Conservation (phyloP, 495 filamentous ascomycete genomes). For the Trichocladium antarcticum region DNA sequence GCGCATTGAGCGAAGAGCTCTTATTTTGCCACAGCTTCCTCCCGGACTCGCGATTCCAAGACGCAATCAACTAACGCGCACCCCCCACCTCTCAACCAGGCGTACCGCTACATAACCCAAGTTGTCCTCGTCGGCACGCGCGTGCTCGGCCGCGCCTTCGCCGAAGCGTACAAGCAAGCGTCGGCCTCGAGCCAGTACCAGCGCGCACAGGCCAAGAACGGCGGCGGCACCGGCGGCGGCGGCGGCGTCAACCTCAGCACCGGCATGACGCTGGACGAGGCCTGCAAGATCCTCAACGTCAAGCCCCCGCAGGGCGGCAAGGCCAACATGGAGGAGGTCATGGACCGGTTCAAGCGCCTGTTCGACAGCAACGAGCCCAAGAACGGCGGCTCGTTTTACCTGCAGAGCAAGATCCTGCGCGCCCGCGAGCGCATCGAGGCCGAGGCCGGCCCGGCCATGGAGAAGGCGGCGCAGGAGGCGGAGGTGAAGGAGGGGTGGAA, state of each 20-base stretch:
- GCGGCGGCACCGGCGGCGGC: slow-evolving; percentile 30
- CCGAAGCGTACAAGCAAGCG: slow-evolving; percentile 86
- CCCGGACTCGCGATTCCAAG: not conserved
- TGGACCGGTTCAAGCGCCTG: slow-evolving; percentile 82
- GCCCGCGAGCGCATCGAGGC: slow-evolving; percentile 86
- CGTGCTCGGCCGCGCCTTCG: slow-evolving; percentile 85
- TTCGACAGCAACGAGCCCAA: slow-evolving; percentile 90
- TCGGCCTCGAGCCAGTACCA: slow-evolving; percentile 74
- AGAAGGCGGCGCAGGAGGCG: slow-evolving; percentile 45
- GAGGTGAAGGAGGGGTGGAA: slow-evolving; percentile 80
- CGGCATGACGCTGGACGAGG: slow-evolving; percentile 85
- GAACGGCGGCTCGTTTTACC: slow-evolving; percentile 93
- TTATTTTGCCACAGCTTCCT: too few relatives aligned
- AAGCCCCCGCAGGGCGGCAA: slow-evolving; percentile 73
- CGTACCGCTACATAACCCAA: slow-evolving; percentile 89
- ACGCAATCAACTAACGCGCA: not conserved
- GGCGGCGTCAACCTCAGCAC: slow-evolving; percentile 42
- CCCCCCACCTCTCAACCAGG: slow-evolving; percentile 40
- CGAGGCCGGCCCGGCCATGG: slow-evolving; percentile 49
- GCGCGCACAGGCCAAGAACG: slow-evolving; percentile 47
- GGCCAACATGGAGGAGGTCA: slow-evolving; percentile 62
- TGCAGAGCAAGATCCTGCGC: slow-evolving; percentile 90
- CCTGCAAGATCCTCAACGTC: slow-evolving; percentile 95
- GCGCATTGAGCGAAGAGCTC: not conserved
- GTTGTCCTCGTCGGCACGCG: slow-evolving; percentile 80